Percentiles rank a stretch among this genome's conserved stretches.
These are phyloP conservation scores for Argentina anserina DNA, from an alignment of 306 rosid genomes.

Conservation along the genomic window DNA sequence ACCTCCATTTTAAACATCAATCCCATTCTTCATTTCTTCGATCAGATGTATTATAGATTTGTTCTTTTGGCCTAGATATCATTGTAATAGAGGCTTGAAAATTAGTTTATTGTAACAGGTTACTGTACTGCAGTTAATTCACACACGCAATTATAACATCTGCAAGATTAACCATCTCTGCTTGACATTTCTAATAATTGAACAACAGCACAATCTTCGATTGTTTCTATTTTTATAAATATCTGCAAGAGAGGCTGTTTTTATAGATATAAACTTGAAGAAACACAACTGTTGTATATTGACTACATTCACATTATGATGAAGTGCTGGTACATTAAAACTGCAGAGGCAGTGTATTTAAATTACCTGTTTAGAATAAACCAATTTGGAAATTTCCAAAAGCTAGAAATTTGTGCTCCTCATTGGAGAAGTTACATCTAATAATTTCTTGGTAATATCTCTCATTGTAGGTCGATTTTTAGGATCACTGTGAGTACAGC, in stretches of 20 bases:
- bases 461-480: slow-evolving; percentile 59
- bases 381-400: not conserved
- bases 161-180: not conserved
- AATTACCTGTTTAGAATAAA: not conserved
- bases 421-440: slow-evolving; percentile 28
- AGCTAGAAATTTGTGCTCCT: not conserved
- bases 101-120: no score
- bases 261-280: not conserved
- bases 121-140: no score
- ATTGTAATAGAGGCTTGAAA: no score
- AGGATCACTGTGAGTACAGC: slow-evolving; percentile 58
- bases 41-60: not conserved
- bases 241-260: not conserved
- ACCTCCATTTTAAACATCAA: not conserved
- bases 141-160: no score
- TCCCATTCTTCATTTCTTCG: not conserved
- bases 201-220: not conserved
- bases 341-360: not conserved
- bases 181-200: not conserved
- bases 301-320: not conserved
- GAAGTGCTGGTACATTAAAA: not conserved
- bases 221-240: not conserved
- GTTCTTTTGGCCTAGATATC: no score
- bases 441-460: slow-evolving; percentile 43
- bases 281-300: not conserved